These are phyloP conservation scores for Aspergillus sclerotioniger DNA, from an alignment of 495 filamentous ascomycete species.

Conservation along the genomic window DNA sequence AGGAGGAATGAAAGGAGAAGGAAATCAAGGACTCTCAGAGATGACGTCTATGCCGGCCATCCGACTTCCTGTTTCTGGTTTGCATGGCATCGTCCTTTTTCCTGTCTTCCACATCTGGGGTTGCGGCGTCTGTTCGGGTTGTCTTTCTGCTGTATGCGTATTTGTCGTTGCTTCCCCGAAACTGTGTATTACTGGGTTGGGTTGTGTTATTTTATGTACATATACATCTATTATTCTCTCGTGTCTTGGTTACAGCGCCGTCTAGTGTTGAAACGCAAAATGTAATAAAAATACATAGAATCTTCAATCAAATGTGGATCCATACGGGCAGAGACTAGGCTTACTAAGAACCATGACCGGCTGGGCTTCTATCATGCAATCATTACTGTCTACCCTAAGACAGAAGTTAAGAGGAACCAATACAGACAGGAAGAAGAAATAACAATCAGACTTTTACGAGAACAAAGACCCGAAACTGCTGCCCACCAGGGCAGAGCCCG, in stretches of 20 bases:
- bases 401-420: conserved; percentile 4
- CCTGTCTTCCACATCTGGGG: conserved; percentile 23
- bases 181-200: not conserved
- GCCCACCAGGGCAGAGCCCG: not conserved
- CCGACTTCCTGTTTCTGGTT: conserved; percentile 12
- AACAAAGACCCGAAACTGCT: not conserved
- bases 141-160: conserved; percentile 7
- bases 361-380: not conserved
- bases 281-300: conserved; percentile 4
- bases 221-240: conserved; percentile 7
- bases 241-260: conserved; percentile 6
- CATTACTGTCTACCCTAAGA: not conserved
- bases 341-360: not conserved
- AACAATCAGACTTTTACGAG: conserved; percentile 1
- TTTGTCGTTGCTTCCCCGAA: not conserved
- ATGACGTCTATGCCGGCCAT: conserved; percentile 2
- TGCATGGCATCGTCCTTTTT: conserved; percentile 24
- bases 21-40: conserved; percentile 10
- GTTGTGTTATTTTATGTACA: conserved; percentile 5
- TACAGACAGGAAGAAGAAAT: conserved; percentile 2
- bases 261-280: not conserved
- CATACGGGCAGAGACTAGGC: not conserved
- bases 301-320: conserved; percentile 1
- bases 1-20: conserved; percentile 3
- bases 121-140: conserved; percentile 27